Conservation (phyloP, 1,284 basidiomycete species). For the Cutaneotrichosporon sp. region DNA sequence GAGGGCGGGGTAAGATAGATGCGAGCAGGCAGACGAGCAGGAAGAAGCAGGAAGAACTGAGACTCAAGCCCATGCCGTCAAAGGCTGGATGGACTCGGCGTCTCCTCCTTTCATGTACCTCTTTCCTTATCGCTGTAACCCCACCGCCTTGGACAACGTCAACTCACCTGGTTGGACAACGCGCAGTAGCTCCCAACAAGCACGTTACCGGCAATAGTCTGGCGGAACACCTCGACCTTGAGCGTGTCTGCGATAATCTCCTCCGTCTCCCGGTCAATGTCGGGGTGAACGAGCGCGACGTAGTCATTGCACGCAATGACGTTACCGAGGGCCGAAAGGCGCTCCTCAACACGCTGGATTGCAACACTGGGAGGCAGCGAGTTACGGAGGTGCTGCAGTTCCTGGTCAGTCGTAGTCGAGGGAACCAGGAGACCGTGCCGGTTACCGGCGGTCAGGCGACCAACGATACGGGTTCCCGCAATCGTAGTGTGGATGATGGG, state of each 20-base stretch:
- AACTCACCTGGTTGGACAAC: constrained; percentile 68
- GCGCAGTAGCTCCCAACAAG: constrained; percentile 95
- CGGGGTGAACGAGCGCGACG: constrained; percentile 94
- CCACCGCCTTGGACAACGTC: neutral
- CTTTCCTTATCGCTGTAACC: no score
- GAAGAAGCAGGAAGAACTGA: no score
- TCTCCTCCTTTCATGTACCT: no score
- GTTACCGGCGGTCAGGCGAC: constrained; percentile 90
- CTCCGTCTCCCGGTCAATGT: constrained; percentile 97
- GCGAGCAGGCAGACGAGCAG: no score
- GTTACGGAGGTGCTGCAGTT: constrained; percentile 95
- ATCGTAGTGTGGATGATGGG: constrained; percentile 97
- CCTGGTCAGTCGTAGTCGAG: constrained; percentile 93
- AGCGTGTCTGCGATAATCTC: constrained; percentile 99
- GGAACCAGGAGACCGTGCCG: constrained; percentile 95
- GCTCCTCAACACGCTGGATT: constrained; percentile 95
- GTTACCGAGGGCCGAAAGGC: constrained; percentile 93
- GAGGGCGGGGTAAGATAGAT: neutral
- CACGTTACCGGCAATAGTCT: constrained; percentile 95
- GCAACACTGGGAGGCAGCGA: constrained; percentile 88
- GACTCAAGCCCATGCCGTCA: no score
- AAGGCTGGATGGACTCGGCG: no score
- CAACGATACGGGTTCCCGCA: constrained; percentile 90
- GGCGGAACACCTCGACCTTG: constrained; percentile 98
- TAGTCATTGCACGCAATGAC: constrained; percentile 99